phyloP scores from a whole-genome alignment of 495 filamentous ascomycete genomes.

The Endocarpon pusillum region DNA sequence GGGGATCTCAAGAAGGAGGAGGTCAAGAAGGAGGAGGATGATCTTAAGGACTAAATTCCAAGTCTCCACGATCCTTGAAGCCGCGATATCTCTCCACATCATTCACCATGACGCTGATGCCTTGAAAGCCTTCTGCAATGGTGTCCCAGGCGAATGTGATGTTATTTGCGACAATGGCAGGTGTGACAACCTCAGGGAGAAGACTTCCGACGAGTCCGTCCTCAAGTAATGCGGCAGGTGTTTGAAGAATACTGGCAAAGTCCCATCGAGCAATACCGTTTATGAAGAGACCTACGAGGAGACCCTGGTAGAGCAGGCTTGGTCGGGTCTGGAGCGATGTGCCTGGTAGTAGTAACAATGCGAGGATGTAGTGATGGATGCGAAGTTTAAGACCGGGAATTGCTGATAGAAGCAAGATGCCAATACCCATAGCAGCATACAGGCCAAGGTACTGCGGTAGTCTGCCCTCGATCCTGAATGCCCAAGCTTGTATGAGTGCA shows the following conservation, averaged over 20 bases:
- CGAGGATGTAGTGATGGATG: conserved; percentile 50
- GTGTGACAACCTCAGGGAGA: conserved; percentile 25
- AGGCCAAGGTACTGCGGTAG: conserved; percentile 45
- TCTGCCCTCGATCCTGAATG: conserved; percentile 49
- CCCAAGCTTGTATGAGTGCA: conserved; percentile 41
- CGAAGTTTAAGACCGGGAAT: conserved; percentile 42
- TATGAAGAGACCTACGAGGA: conserved; percentile 47
- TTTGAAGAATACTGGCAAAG: conserved; percentile 44
- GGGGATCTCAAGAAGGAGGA: too few relatives aligned
- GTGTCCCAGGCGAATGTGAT: conserved; percentile 32
- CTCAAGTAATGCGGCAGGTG: conserved; percentile 31
- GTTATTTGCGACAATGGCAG: conserved; percentile 14
- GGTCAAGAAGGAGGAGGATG: too few relatives aligned
- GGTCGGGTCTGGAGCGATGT: conserved; percentile 41
- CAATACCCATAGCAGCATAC: conserved; percentile 35
- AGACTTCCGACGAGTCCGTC: conserved; percentile 29
- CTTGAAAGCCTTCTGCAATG: conserved; percentile 35
- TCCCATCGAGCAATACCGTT: conserved; percentile 51
- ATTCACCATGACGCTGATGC: conserved; percentile 38
- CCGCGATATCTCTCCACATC: conserved; percentile 47
- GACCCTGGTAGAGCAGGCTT: conserved; percentile 39
- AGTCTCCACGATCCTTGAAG: conserved; percentile 37
- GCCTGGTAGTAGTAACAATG: conserved; percentile 38
- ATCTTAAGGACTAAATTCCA: too few relatives aligned
- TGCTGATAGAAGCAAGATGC: conserved; percentile 29